phyloP scores from a whole-genome alignment of 2,329 filamentous ascomycete species.

The Aphanocladium album region DNA sequence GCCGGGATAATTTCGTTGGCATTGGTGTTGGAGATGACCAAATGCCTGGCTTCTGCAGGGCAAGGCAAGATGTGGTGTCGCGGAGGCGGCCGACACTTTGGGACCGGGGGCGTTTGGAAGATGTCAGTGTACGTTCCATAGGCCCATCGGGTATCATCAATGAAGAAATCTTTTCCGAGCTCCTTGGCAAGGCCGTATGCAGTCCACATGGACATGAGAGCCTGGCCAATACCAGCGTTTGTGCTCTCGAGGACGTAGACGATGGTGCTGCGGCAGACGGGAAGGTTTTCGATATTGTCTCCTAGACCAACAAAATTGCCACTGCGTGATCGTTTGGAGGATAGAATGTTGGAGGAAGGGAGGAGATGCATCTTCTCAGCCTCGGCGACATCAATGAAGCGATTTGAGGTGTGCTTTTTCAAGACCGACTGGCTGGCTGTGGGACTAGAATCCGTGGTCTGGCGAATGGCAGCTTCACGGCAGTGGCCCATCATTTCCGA shows the following conservation, averaged over 20 bases:
- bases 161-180: slow-evolving; percentile 72
- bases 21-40: slow-evolving; percentile 68
- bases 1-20: slow-evolving; percentile 59
- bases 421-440: slow-evolving; percentile 36
- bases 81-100: slow-evolving; percentile 66
- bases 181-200: slow-evolving; percentile 74
- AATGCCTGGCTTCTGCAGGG: slow-evolving; percentile 67
- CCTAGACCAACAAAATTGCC: slow-evolving; percentile 46
- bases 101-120: slow-evolving; percentile 62
- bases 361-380: slow-evolving; percentile 63
- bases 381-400: slow-evolving; percentile 68
- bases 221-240: slow-evolving; percentile 72
- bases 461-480: slow-evolving; percentile 56
- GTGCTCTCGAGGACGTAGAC: slow-evolving; percentile 71
- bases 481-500: slow-evolving; percentile 64
- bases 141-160: slow-evolving; percentile 79
- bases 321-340: slow-evolving; percentile 33
- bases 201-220: slow-evolving; percentile 76
- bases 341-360: slow-evolving; percentile 34
- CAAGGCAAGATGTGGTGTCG: slow-evolving; percentile 73
- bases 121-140: slow-evolving; percentile 72
- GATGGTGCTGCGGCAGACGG: slow-evolving; percentile 64
- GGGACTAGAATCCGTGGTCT: slow-evolving; percentile 39
- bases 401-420: slow-evolving; percentile 53
- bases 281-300: slow-evolving; percentile 38